These are phyloP conservation scores for Colletotrichum caudatum DNA, from an alignment of 2,329 filamentous ascomycete genomes.

Conservation along the genomic window DNA sequence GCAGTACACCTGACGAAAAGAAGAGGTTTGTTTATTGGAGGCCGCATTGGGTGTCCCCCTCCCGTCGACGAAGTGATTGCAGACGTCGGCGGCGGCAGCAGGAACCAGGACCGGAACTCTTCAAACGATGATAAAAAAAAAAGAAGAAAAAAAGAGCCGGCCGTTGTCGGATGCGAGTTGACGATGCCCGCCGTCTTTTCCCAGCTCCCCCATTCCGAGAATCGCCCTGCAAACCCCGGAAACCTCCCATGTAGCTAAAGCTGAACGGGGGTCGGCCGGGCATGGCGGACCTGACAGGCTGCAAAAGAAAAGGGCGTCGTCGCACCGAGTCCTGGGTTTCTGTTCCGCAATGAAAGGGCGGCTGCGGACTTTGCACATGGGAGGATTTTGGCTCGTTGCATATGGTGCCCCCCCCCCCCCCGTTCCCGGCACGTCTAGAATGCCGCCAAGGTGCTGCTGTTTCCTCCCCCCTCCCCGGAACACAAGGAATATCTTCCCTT, in stretches of 20 bases:
- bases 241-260: constrained; percentile 21
- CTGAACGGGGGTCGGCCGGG: no score
- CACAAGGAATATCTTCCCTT: constrained; percentile 15
- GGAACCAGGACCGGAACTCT: neutral
- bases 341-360: constrained; percentile 20
- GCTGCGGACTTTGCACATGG: constrained; percentile 19
- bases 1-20: neutral
- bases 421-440: constrained; percentile 20
- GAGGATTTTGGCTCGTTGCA: constrained; percentile 24
- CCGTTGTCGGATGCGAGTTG: constrained; percentile 16
- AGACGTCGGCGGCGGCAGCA: neutral
- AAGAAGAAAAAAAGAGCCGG: constrained; percentile 14
- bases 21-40: neutral
- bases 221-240: neutral
- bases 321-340: constrained; percentile 15
- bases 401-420: no score
- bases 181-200: neutral
- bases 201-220: neutral
- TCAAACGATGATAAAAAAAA: no score
- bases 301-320: constrained; percentile 2
- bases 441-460: constrained; percentile 14
- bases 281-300: constrained; percentile 26
- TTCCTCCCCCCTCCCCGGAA: neutral
- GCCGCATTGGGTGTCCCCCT: neutral
- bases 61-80: constrained; percentile 9